phyloP scores from a whole-genome alignment of 331 rosid species.

The Quercus tomentella region DNA sequence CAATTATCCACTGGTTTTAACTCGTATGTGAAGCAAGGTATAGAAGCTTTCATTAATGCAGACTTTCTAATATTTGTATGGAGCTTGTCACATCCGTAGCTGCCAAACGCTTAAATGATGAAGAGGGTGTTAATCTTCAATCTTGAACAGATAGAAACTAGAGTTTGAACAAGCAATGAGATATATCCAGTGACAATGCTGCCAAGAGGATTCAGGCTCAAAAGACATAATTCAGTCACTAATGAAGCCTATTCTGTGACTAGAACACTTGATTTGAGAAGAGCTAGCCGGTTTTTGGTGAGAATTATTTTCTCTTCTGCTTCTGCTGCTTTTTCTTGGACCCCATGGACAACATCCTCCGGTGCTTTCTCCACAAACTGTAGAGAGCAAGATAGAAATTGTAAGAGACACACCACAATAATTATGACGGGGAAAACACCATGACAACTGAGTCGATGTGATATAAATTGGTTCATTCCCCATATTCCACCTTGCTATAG shows the following conservation, averaged over 20 bases:
- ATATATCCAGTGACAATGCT: neutral
- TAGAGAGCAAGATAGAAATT: constrained; percentile 14
- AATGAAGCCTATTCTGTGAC: constrained; percentile 34
- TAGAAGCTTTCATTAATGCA: too few species aligned
- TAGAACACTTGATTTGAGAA: constrained; percentile 49
- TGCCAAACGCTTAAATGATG: neutral
- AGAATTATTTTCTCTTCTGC: constrained; percentile 81
- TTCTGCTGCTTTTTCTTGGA: constrained; percentile 79
- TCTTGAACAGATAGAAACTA: neutral
- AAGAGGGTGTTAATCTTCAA: neutral
- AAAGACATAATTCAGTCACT: neutral
- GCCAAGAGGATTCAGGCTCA: neutral
- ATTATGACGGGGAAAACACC: neutral
- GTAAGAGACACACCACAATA: constrained; percentile 1
- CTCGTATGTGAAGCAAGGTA: neutral
- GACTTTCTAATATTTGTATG: neutral
- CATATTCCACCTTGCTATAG: neutral
- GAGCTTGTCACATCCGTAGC: neutral
- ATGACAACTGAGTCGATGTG: neutral
- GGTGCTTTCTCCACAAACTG: constrained; percentile 96
- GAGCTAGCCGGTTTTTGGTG: constrained; percentile 68
- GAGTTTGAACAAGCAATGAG: neutral
- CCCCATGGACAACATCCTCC: constrained; percentile 62
- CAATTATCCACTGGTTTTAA: neutral
- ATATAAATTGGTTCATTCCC: neutral